Conservation (phyloP, 169 alveolate genomes). For the Plasmodium fragile region DNA sequence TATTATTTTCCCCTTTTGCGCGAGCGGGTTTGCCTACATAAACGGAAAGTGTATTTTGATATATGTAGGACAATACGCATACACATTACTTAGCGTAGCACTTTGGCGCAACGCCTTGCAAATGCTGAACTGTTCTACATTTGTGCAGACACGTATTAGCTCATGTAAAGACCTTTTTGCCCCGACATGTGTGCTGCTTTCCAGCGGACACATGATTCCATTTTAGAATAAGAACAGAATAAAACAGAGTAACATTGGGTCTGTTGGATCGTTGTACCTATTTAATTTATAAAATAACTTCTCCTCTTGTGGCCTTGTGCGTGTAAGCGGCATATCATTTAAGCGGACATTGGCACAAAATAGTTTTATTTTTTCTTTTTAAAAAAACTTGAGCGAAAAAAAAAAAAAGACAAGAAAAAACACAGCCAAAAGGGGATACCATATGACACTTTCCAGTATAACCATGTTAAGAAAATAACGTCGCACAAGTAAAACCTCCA, state of each 20-base stretch:
- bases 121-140: background rate
- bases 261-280: background rate
- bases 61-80: background rate
- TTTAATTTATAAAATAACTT: background rate
- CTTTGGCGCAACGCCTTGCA: background rate
- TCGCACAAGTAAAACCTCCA: background rate
- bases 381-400: background rate
- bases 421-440: background rate
- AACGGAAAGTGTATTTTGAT: background rate
- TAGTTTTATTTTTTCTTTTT: background rate
- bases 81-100: background rate
- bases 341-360: background rate
- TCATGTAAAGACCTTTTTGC: background rate
- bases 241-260: background rate
- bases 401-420: no score
- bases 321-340: background rate
- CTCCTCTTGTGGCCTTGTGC: background rate
- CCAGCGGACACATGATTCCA: background rate
- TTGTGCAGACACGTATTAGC: background rate
- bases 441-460: background rate
- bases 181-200: background rate
- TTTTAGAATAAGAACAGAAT: background rate
- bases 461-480: background rate
- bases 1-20: no score
- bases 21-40: background rate